Evolutionary conservation across 1,284 basidiomycete genomes (phyloP), one percentile per base, ranked within the genome.

Genomic region (Cryptococcus jaspeensis): DNA sequence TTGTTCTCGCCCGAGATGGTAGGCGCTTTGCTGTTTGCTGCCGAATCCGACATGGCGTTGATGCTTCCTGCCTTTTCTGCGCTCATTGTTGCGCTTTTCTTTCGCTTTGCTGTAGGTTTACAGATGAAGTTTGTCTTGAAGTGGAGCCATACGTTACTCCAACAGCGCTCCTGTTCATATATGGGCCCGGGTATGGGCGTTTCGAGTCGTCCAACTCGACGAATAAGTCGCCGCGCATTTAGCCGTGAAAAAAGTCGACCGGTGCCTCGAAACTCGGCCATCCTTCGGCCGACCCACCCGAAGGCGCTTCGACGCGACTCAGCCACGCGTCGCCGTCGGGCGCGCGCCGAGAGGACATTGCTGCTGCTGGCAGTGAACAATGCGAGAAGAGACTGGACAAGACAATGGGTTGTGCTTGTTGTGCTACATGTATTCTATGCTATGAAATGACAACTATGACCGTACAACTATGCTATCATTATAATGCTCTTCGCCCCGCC

Each of bases 1-100:
- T 50, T 40, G 18, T 66, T 56, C 22, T 67, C 68, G 11, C 57
- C 60, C 11, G 63, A 53, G 18, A 51, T 56, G 8, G 54, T 55
- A 23, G 59, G 59, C 18, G 57, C 51, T 13, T 60, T 50, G 22
- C 46, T 43, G 32, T 58, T 45, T 18, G 39, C 45, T 15, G 56
- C 52, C 28, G 28, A 32, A 32, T 32, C 28, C 28, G 44, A 46
- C 18, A 55, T 32, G 28, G 35, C 46, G 22, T 44, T 32, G 12
- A 52, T 47, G 11, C 42, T 47, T 38, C 18, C 20, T 32, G 41
- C 40, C 37, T 59, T 55, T 40, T 59, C 58, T 43, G 50, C 53
- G 22, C 48, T 52, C 50, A 52, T 52, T 18, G 23, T 50, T 50
- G 2, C 35, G 20, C 48, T 50, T 39, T 50, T 23, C 28, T 50